phyloP scores from a whole-genome alignment of 805 yeast species.

The Candida incommunis region DNA sequence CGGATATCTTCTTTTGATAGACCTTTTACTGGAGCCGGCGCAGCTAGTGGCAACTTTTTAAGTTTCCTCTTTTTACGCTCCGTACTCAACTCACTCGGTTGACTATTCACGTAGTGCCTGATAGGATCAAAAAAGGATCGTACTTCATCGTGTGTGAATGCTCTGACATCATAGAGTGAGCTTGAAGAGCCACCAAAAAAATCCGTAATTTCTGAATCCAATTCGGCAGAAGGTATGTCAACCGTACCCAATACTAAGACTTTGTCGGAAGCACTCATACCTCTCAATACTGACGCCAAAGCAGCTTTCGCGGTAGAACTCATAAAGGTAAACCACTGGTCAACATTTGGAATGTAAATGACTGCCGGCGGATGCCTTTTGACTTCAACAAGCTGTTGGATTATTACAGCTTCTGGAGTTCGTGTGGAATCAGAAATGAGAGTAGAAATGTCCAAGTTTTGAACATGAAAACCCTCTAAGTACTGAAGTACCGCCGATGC shows the following conservation, averaged over 20 bases:
- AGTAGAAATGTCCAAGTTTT: conserved; percentile 67
- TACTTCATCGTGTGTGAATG: conserved; percentile 37
- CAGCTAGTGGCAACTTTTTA: conserved; percentile 26
- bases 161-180: conserved; percentile 30
- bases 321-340: conserved; percentile 58
- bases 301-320: conserved; percentile 60
- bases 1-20: conserved; percentile 6
- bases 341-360: conserved; percentile 67
- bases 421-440: conserved; percentile 65
- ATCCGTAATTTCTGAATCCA: conserved; percentile 32
- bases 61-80: conserved; percentile 28
- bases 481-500: conserved; percentile 69
- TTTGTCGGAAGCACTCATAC: conserved; percentile 56
- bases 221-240: conserved; percentile 29
- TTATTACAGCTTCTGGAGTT: conserved; percentile 70
- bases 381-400: conserved; percentile 77
- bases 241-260: conserved; percentile 63
- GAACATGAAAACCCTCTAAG: conserved; percentile 82
- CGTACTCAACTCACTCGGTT: conserved; percentile 55
- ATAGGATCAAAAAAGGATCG: conserved; percentile 40
- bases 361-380: conserved; percentile 82
- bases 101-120: conserved; percentile 41
- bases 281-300: conserved; percentile 51
- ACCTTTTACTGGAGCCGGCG: conserved; percentile 21
- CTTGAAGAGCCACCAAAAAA: conserved; percentile 45